These are phyloP conservation scores for Cicer arietinum DNA, from an alignment of 306 rosid genomes.

Conservation along the genomic window DNA sequence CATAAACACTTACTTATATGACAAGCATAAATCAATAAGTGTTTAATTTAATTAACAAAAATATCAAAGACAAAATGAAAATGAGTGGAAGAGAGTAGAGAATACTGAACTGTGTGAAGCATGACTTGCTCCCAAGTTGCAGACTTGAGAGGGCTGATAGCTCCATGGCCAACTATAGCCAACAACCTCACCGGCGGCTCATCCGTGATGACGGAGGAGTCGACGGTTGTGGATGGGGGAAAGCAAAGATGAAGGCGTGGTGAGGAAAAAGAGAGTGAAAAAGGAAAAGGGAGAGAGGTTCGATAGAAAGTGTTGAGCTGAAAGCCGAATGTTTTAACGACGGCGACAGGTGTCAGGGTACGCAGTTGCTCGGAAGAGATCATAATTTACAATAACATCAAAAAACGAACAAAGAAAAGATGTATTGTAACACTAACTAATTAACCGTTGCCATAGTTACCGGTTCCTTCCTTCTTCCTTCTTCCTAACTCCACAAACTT, in stretches of 20 bases:
- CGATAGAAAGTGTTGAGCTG: not conserved
- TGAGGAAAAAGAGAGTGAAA: conserved; percentile 4
- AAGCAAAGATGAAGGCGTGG: conserved; percentile 5
- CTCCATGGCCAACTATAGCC: conserved; percentile 70
- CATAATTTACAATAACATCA: not conserved
- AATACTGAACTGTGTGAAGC: conserved; percentile 74
- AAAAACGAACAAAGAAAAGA: too few relatives aligned
- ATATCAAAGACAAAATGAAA: not conserved
- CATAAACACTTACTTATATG: too few relatives aligned
- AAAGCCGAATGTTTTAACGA: conserved; percentile 3
- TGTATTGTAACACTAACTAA: too few relatives aligned
- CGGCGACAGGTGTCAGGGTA: not conserved
- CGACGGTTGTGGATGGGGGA: conserved; percentile 32
- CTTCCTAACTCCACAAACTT: not conserved
- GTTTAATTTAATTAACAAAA: too few relatives aligned
- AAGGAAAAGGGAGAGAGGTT: conserved; percentile 29
- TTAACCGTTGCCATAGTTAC: too few relatives aligned
- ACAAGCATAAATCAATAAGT: too few relatives aligned
- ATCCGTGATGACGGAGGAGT: conserved; percentile 43
- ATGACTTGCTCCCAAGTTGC: conserved; percentile 82
- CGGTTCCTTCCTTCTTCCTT: not conserved
- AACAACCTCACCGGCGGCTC: conserved; percentile 66
- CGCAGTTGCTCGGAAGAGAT: conserved; percentile 42
- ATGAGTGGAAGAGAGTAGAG: not conserved
- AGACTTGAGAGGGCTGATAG: conserved; percentile 70